Evolutionary conservation across 2,329 filamentous ascomycete genomes (phyloP), one percentile per base, ranked within the genome.

Genomic region (Pezicula rhizophila): DNA sequence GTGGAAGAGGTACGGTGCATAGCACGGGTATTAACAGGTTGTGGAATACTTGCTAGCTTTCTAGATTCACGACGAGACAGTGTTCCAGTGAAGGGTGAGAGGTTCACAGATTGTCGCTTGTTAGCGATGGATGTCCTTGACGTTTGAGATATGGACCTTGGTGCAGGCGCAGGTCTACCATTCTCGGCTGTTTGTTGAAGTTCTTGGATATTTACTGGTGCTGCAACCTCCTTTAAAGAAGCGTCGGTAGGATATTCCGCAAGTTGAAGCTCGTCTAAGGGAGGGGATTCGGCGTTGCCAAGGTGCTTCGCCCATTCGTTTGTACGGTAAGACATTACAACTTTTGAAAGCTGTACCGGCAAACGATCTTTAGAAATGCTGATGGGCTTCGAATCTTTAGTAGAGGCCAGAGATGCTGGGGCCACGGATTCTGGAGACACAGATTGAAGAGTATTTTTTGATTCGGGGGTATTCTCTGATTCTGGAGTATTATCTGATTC

Each of bases 281-380:
- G 78, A 1, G 89, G 89, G 5, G 72, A 70, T 14, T 96, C 91
- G 6, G 92, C 90, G 38, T 78, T 72, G 54, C 83, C 82, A 10
- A 96, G 74, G 65, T 96, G 89, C 65, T 96, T 96, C 0, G 90
- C 89, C 92, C 92, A 97, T 68, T 97, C 92, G 56, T 95, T 95
- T 2, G 90, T 96, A 49, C 92, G 81, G 63, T 93, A 95, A 0
- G 86, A 87, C 64, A 89, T 73, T 2, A 90, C 85, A 8, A 95
- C 79, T 52, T 80, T 84, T 1, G 90, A 93, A 31, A 90, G 68
- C 11, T 81, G 80, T n/a, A 75, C 71, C 0, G 88, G 87, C 8
- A 95, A 75, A 10, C 75, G 75, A 3, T 82, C 80, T 53, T 75
- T 77, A 5, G 77, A 82, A 50, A 86, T 65, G 42, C 69, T 78